Conservation (phyloP, 768 basidiomycete genomes). For the Daedalea quercina region DNA sequence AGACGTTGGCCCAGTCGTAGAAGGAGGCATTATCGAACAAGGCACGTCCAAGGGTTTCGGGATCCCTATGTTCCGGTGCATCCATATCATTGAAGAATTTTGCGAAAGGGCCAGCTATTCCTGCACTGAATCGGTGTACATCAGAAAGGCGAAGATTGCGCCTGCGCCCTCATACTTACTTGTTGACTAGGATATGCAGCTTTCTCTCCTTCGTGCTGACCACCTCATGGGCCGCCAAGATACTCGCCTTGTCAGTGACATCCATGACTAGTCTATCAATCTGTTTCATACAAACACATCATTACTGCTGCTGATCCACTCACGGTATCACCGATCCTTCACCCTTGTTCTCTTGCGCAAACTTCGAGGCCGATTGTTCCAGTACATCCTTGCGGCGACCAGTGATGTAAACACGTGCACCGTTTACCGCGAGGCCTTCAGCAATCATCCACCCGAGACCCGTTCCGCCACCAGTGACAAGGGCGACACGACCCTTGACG, state of each 20-base stretch:
- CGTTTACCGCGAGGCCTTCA: slow-evolving; percentile 66
- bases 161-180: slow-evolving; percentile 52
- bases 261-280: slow-evolving; percentile 56
- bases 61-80: slow-evolving; percentile 52
- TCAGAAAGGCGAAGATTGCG: too few species aligned
- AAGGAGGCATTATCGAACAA: slow-evolving; percentile 64
- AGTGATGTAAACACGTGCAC: slow-evolving; percentile 77
- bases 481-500: slow-evolving; percentile 47
- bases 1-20: slow-evolving; percentile 57
- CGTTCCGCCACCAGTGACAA: slow-evolving; percentile 43
- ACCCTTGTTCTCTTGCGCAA: slow-evolving; percentile 35
- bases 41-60: slow-evolving; percentile 57
- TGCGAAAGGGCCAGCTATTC: slow-evolving; percentile 61
- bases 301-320: slow-evolving; percentile 20
- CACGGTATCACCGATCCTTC: slow-evolving; percentile 56
- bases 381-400: slow-evolving; percentile 64
- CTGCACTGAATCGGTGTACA: too few species aligned
- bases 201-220: slow-evolving; percentile 58
- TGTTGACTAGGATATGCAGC: slow-evolving; percentile 77
- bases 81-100: slow-evolving; percentile 49
- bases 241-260: slow-evolving; percentile 64
- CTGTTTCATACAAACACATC: background rate
- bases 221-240: slow-evolving; percentile 43
- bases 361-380: slow-evolving; percentile 36
- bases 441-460: slow-evolving; percentile 63